Evolutionary conservation across 805 yeast species (phyloP).

Genomic region (Wickerhamomyces bovis): DNA sequence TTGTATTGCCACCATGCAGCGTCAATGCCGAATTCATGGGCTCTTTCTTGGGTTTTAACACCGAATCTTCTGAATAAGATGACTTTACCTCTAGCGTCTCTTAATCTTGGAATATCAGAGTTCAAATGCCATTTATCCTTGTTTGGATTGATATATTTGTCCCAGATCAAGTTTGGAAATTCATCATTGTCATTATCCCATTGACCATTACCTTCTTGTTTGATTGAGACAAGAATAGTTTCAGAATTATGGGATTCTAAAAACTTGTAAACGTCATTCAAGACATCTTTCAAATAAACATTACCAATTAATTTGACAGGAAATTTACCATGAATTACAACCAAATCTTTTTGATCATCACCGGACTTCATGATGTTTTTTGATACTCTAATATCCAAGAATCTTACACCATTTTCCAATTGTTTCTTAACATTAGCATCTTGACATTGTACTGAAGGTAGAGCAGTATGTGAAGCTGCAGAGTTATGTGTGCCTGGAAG

Average conservation of each 20-base stretch:
- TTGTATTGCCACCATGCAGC: slow-evolving; percentile 65
- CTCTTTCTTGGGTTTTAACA: slow-evolving; percentile 40
- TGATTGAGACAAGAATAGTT: slow-evolving; percentile 58
- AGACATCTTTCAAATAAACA: slow-evolving; percentile 41
- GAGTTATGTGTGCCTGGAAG: slow-evolving; percentile 86
- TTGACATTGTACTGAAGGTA: slow-evolving; percentile 77
- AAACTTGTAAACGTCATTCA: slow-evolving; percentile 55
- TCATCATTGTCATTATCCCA: slow-evolving; percentile 63
- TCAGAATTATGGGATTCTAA: slow-evolving; percentile 49
- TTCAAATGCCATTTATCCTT: slow-evolving; percentile 57
- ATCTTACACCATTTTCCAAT: slow-evolving; percentile 68
- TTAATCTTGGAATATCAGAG: slow-evolving; percentile 48
- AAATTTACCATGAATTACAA: slow-evolving; percentile 70
- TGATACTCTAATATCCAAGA: slow-evolving; percentile 62
- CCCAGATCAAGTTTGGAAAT: slow-evolving; percentile 57
- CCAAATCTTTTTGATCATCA: slow-evolving; percentile 42
- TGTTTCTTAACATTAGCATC: slow-evolving; percentile 54
- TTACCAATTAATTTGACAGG: slow-evolving; percentile 62
- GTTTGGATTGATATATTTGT: slow-evolving; percentile 42
- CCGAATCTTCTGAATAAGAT: slow-evolving; percentile 67
- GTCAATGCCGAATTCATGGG: slow-evolving; percentile 52
- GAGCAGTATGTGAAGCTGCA: slow-evolving; percentile 63
- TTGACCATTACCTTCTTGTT: slow-evolving; percentile 65
- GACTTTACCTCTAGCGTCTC: slow-evolving; percentile 62
- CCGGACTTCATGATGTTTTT: slow-evolving; percentile 48